A percentile compares a stretch with the other conserved stretches of the same genome.
Evolutionary conservation across 176 grass and related monocot species (phyloP).

Genomic region (Canna indica): DNA sequence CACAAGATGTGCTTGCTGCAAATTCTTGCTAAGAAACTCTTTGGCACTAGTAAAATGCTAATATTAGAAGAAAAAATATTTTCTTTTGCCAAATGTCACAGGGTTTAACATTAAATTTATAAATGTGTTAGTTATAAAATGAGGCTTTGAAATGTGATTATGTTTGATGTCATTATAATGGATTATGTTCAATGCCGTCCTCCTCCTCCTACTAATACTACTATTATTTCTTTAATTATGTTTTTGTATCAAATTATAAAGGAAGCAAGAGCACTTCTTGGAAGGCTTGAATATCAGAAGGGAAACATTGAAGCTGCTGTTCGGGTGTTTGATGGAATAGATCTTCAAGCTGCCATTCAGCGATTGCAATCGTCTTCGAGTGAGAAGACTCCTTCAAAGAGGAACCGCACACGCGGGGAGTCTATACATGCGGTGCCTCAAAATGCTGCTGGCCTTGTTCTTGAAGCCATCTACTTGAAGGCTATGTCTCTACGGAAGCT

Average conservation of each 20-base stretch:
- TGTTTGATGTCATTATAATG: neutral
- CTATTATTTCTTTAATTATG: neutral
- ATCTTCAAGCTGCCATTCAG: conserved; percentile 78
- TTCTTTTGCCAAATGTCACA: neutral
- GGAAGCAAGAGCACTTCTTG: conserved; percentile 90
- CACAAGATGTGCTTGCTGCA: neutral
- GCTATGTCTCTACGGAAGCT: conserved; percentile 91
- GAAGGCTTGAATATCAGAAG: conserved; percentile 91
- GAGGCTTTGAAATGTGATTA: neutral
- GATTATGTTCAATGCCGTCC: neutral
- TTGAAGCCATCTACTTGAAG: conserved; percentile 98
- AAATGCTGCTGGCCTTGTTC: conserved; percentile 80
- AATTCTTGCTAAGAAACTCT: neutral
- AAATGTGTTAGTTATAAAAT: neutral
- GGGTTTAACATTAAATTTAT: too few species aligned
- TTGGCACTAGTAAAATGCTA: neutral
- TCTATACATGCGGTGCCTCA: conserved; percentile 60
- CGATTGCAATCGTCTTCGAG: conserved; percentile 64
- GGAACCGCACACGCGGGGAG: conserved; percentile 36
- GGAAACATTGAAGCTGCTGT: conserved; percentile 91
- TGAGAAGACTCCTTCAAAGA: conserved; percentile 48
- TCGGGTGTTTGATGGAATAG: conserved; percentile 83
- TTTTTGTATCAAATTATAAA: conserved; percentile 27
- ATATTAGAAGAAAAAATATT: neutral
- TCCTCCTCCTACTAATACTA: neutral